Conservation (phyloP, 1,139 yeast genomes). For the Zygoascus sp. region DNA sequence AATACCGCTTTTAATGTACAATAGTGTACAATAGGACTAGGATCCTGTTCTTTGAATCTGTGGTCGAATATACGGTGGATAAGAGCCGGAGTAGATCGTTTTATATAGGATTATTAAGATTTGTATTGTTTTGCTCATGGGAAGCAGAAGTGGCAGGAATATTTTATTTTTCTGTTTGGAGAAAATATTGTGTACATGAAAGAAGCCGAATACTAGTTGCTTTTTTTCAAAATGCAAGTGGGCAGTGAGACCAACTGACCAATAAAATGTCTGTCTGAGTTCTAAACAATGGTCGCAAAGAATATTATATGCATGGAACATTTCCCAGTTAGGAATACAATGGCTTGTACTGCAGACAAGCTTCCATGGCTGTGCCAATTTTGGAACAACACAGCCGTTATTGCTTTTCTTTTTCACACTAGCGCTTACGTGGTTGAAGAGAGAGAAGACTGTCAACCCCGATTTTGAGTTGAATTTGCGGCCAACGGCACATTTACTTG, state of each 20-base stretch:
- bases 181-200: not conserved
- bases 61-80: not conserved
- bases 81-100: not conserved
- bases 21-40: not conserved
- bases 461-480: too few species aligned
- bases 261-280: not conserved
- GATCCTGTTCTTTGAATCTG: not conserved
- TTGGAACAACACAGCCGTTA: not conserved
- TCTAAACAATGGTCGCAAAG: not conserved
- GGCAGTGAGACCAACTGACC: conserved; percentile 1
- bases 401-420: not conserved
- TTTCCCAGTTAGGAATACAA: not conserved
- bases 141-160: not conserved
- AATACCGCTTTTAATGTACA: too few species aligned
- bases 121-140: not conserved
- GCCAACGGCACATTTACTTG: not conserved
- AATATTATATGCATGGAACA: conserved; percentile 4
- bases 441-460: too few species aligned
- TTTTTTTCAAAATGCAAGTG: not conserved
- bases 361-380: not conserved
- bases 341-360: not conserved
- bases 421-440: not conserved
- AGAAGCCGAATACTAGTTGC: not conserved
- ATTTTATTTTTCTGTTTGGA: not conserved
- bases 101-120: conserved; percentile 1